Base-by-base conservation (phyloP, 305 asterid species). In the Plantago lanceolata region DNA sequence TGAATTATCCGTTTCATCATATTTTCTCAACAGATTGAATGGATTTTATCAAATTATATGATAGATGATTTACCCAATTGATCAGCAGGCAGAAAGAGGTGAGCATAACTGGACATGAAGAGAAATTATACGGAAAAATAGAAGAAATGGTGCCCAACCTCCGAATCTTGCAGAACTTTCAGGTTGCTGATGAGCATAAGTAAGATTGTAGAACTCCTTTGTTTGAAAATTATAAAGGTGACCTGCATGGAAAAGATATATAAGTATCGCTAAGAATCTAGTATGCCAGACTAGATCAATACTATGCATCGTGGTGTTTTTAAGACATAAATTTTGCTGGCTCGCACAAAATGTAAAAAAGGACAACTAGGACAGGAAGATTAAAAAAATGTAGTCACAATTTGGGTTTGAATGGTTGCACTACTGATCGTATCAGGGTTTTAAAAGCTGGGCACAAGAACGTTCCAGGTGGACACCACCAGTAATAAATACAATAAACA, bases 151-250 rank as follows among this genome's bases (percentile, higher is more conserved):
- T 52, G 68, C 63, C 73, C 71, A 67, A 91, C 99, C 99, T 90
- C 99, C 97, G 63, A 93, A 83, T 69, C 78, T 85, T 50, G 94
- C 88, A 69, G 96, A 84, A 73, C 82, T 88, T 83, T 84, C 94
- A 26, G 99, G 99, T 78, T 90, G 97, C 80, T 90, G 90, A 31
- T 83, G 99, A 58, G 96, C 97, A 73, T 83, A 85, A 43, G 99
- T 93, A 70, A 93, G 96, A 81, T 93, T 90, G 63, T 87, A 87
- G 80, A 87, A 88, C 83, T 93, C 99, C 77, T 84, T 87, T 19
- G 99, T 93, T 71, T 93, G 99, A 74, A 83, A 91, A 82, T 90
- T 93, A 77, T 80, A 93, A 48, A 93, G 96, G 79, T 93, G 86
- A 73, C 99, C 99, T 93, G 92, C 83, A 75, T 62, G 7, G 51